Conservation (phyloP, 202 grass and related monocot genomes). For the Setaria viridis region DNA sequence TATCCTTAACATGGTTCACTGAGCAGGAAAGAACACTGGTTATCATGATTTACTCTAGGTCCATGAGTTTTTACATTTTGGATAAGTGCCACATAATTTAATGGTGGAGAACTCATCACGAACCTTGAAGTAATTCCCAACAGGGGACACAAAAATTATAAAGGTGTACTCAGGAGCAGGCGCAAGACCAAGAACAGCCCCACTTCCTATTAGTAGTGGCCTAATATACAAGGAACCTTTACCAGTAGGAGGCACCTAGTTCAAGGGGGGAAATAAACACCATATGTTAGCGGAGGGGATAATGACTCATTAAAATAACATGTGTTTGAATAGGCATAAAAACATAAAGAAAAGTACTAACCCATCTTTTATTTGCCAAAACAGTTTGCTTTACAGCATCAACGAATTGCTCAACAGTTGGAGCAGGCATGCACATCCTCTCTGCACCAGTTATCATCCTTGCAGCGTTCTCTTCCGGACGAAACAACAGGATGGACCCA, state of each 20-base stretch:
- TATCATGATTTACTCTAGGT: neutral
- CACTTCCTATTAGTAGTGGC: conserved; percentile 87
- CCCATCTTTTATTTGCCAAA: conserved; percentile 90
- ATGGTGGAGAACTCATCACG: conserved; percentile 21
- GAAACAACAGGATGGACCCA: conserved; percentile 83
- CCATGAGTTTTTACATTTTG: neutral
- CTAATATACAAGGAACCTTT: conserved; percentile 96
- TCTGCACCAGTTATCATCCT: conserved; percentile 87
- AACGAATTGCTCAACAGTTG: conserved; percentile 73
- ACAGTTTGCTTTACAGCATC: conserved; percentile 83
- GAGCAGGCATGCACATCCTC: conserved; percentile 91
- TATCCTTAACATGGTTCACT: neutral
- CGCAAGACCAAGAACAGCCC: conserved; percentile 86
- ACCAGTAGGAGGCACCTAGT: conserved; percentile 78
- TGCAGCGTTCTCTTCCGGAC: conserved; percentile 80
- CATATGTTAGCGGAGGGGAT: neutral
- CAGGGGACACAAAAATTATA: conserved; percentile 94
- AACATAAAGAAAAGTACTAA: conserved; percentile 27
- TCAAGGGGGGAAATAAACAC: neutral
- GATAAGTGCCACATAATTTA: neutral
- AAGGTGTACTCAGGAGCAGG: conserved; percentile 95
- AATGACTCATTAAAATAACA: neutral
- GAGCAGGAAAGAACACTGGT: conserved; percentile 2
- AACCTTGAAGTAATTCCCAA: conserved; percentile 99
- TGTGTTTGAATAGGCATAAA: neutral